phyloP scores from a whole-genome alignment of 805 yeast genomes.

The Wickerhamomyces xylosicus region DNA sequence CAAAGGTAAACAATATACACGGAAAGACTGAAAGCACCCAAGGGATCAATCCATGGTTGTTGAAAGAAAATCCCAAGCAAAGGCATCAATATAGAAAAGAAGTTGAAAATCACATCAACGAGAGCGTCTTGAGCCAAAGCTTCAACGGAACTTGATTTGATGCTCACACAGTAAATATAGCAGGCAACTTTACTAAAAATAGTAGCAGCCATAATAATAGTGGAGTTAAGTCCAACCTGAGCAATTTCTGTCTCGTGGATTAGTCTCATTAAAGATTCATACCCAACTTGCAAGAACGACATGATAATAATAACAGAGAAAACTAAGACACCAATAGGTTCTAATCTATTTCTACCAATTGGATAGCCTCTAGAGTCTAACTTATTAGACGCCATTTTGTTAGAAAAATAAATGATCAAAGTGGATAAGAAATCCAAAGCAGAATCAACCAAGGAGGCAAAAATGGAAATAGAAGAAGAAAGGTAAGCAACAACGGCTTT shows the following conservation, averaged over 20 bases:
- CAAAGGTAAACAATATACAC: conserved; percentile 54
- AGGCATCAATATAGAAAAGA: conserved; percentile 65
- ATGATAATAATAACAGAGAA: conserved; percentile 63
- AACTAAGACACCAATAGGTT: conserved; percentile 69
- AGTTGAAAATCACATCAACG: conserved; percentile 68
- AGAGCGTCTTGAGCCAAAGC: conserved; percentile 78
- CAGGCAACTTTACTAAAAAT: conserved; percentile 49
- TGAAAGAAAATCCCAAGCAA: conserved; percentile 39
- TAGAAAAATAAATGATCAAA: conserved; percentile 55
- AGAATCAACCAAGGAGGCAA: conserved; percentile 75
- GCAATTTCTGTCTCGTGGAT: conserved; percentile 32
- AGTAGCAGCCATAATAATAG: conserved; percentile 52
- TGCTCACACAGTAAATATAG: conserved; percentile 51
- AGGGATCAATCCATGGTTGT: conserved; percentile 65
- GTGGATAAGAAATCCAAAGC: conserved; percentile 67
- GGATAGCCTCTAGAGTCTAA: conserved; percentile 46
- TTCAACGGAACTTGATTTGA: conserved; percentile 57
- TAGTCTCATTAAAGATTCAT: conserved; percentile 45
- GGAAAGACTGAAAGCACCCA: conserved; percentile 60
- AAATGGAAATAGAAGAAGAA: conserved; percentile 62
- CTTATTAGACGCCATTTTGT: conserved; percentile 33
- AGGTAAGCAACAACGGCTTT: conserved; percentile 50
- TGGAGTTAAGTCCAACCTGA: conserved; percentile 37
- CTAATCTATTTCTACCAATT: conserved; percentile 61
- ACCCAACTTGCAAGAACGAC: conserved; percentile 64